Percentiles rank a stretch among this genome's conserved stretches.
Evolutionary conservation across 2,329 filamentous ascomycete genomes (phyloP).

Genomic region (Aspergillus neoniger): DNA sequence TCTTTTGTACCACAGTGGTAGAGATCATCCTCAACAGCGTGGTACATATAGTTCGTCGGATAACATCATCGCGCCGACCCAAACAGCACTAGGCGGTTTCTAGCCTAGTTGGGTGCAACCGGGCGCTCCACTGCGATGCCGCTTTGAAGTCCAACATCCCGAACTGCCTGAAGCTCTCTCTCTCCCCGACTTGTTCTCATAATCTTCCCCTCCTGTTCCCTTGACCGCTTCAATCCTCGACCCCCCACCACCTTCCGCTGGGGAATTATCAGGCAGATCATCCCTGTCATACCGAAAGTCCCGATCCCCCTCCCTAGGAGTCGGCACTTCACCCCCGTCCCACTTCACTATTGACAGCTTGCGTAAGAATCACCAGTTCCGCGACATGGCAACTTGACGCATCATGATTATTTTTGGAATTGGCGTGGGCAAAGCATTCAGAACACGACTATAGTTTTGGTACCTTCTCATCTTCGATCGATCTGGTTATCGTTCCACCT

Average conservation of each 20-base stretch:
- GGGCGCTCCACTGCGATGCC: slow-evolving; percentile 13
- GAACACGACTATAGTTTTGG: slow-evolving; percentile 19
- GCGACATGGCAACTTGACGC: slow-evolving; percentile 35
- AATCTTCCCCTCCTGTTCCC: slow-evolving; percentile 1
- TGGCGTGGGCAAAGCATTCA: slow-evolving; percentile 26
- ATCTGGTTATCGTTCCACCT: neutral
- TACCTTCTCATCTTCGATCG: slow-evolving; percentile 1
- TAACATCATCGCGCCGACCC: slow-evolving; percentile 3
- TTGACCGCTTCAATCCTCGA: neutral
- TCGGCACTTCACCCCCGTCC: slow-evolving; percentile 2
- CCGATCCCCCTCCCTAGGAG: neutral
- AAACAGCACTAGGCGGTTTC: slow-evolving; percentile 9
- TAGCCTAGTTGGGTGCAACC: slow-evolving; percentile 12
- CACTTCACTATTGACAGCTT: slow-evolving; percentile 12
- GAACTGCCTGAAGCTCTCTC: slow-evolving; percentile 17
- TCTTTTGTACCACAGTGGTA: too few relatives aligned
- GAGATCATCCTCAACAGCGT: too few relatives aligned
- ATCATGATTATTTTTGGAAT: slow-evolving; percentile 28
- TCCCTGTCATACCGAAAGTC: slow-evolving; percentile 3
- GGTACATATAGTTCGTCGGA: neutral
- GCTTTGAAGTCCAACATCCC: slow-evolving; percentile 13
- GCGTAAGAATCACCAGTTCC: slow-evolving; percentile 19
- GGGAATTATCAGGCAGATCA: neutral
- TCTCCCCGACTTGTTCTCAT: neutral
- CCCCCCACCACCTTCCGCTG: slow-evolving; percentile 2